phyloP scores from a whole-genome alignment of 1,139 yeast genomes.

The Spencermartinsiella ligniputridi region DNA sequence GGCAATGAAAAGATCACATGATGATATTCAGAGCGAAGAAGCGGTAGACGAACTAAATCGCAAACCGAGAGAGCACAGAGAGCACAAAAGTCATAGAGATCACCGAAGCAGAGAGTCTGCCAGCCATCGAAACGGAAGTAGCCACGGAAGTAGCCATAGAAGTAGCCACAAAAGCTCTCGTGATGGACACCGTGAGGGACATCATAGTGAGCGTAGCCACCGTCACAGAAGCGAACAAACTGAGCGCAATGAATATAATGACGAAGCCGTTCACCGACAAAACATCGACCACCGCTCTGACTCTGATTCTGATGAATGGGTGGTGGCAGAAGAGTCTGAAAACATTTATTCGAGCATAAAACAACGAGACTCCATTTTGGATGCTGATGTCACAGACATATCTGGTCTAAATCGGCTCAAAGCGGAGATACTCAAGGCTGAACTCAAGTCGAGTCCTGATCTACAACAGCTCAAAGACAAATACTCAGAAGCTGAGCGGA shows the following conservation, averaged over 20 bases:
- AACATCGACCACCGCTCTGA: too few species aligned
- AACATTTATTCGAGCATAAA: conserved; percentile 11
- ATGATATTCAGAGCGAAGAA: too few species aligned
- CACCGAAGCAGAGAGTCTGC: too few species aligned
- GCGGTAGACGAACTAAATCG: too few species aligned
- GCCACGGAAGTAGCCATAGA: too few species aligned
- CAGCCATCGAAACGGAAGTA: too few species aligned
- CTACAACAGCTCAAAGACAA: conserved; percentile 29
- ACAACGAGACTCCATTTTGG: not conserved
- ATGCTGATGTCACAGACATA: not conserved
- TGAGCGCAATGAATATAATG: not conserved
- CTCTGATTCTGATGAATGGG: conserved; percentile 35
- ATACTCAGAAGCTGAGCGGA: conserved; percentile 22
- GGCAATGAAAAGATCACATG: too few species aligned
- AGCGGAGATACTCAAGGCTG: conserved; percentile 37
- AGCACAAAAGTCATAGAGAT: too few species aligned
- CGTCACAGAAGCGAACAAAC: not conserved
- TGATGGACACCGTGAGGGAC: conserved; percentile 11
- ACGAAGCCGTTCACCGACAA: too few species aligned
- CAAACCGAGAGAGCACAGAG: too few species aligned
- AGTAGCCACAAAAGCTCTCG: too few species aligned
- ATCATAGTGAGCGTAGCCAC: not conserved
- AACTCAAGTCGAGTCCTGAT: conserved; percentile 26
- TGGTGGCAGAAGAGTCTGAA: conserved; percentile 22
- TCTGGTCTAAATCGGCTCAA: conserved; percentile 32